Percentiles rank a stretch among this genome's conserved stretches.
Evolutionary conservation across 2,329 filamentous ascomycete genomes (phyloP).

Genomic region (Chrysosporium keratinophilum): DNA sequence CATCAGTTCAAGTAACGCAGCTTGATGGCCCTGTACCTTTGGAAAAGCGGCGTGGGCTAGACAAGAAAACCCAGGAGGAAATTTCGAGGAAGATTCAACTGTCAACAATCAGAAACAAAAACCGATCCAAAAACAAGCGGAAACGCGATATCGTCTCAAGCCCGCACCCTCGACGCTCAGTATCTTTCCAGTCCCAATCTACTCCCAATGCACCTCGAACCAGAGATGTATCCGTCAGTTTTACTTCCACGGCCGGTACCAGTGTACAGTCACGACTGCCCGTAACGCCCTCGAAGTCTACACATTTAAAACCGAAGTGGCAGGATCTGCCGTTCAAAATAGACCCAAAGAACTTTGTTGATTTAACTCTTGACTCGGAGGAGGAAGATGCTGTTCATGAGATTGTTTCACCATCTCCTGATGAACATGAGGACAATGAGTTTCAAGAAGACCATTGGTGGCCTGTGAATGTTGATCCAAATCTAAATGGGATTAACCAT

Average conservation of each 20-base stretch:
- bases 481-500: conserved; percentile 6
- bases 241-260: neutral
- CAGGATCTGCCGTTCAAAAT: neutral
- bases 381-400: conserved; percentile 1
- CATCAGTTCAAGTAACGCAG: conserved; percentile 24
- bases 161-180: neutral
- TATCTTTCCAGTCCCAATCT: neutral
- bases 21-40: conserved; percentile 22
- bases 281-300: neutral
- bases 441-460: conserved; percentile 18
- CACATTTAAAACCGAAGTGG: neutral
- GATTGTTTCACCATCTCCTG: neutral
- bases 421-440: neutral
- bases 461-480: conserved; percentile 15
- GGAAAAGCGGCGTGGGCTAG: conserved; percentile 20
- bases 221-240: neutral
- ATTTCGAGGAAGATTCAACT: neutral
- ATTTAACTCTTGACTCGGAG: conserved; percentile 5
- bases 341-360: conserved; percentile 6
- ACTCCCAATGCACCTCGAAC: neutral
- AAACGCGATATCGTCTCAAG: neutral
- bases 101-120: conserved; percentile 1
- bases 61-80: conserved; percentile 15
- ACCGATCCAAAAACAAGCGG: neutral
- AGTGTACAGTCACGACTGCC: neutral